These are phyloP conservation scores for Leptodermis oblonga DNA, from an alignment of 257 asterid genomes.

Conservation along the genomic window DNA sequence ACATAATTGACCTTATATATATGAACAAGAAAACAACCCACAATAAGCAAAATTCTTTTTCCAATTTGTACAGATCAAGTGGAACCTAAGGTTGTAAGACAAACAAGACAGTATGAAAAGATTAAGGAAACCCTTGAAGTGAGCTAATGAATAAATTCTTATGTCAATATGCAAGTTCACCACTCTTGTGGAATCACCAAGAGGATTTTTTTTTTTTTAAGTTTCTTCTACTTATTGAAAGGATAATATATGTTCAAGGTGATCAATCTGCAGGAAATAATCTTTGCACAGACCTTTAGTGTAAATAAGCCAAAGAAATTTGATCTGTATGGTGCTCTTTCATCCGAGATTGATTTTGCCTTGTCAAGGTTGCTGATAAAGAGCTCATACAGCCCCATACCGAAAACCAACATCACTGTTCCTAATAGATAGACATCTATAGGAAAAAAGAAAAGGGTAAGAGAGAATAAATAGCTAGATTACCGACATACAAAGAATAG, in stretches of 20 bases:
- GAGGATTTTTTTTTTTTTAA: not conserved
- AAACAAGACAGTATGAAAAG: not conserved
- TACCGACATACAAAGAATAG: not conserved
- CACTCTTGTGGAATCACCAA: not conserved
- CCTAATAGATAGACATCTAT: slow-evolving; percentile 84
- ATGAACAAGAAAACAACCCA: not conserved
- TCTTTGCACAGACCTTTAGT: slow-evolving; percentile 54
- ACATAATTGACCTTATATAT: not conserved
- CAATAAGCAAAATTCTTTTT: not conserved
- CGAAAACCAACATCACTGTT: slow-evolving; percentile 94
- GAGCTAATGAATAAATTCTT: not conserved
- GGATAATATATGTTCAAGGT: not conserved
- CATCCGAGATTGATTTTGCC: slow-evolving; percentile 45
- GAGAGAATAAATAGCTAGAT: not conserved
- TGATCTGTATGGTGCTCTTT: slow-evolving; percentile 41
- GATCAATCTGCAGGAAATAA: not conserved
- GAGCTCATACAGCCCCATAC: slow-evolving; percentile 95
- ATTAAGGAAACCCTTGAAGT: not conserved
- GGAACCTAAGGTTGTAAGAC: not conserved
- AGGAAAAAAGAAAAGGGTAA: not conserved
- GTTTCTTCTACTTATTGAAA: not conserved
- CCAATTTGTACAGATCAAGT: not conserved
- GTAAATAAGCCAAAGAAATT: slow-evolving; percentile 71
- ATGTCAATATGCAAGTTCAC: not conserved
- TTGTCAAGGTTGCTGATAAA: slow-evolving; percentile 92